phyloP scores from a whole-genome alignment of 2,329 filamentous ascomycete species.

The Hypocreales sp. region DNA sequence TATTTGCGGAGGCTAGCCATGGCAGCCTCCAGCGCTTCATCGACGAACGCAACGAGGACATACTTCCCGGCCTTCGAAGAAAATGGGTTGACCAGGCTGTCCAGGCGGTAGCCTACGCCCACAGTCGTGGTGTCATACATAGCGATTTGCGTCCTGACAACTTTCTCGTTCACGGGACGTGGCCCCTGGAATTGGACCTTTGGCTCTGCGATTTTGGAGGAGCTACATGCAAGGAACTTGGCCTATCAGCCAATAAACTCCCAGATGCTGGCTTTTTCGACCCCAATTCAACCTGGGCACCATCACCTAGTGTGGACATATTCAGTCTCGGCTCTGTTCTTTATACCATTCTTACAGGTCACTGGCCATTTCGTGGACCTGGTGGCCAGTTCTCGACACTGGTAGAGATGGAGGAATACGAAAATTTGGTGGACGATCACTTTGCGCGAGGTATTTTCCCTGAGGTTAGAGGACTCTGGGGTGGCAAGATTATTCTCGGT shows the following conservation, averaged over 20 bases:
- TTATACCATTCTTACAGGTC: conserved; percentile 1
- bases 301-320: conserved; percentile 1
- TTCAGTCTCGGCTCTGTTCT: conserved; percentile 1
- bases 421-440: not conserved
- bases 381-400: conserved; percentile 1
- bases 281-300: not conserved
- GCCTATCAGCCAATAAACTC: not conserved
- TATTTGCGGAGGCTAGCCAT: conserved; percentile 1
- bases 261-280: conserved; percentile 1
- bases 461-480: conserved; percentile 1
- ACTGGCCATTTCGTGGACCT: conserved; percentile 1
- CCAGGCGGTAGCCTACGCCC: not conserved
- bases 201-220: conserved; percentile 1
- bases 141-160: conserved; percentile 1
- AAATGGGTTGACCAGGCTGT: not conserved
- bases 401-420: conserved; percentile 1
- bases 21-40: conserved; percentile 1
- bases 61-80: not conserved
- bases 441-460: conserved; percentile 1
- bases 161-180: conserved; percentile 1
- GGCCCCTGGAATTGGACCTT: not conserved
- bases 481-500: conserved; percentile 3
- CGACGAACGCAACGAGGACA: not conserved
- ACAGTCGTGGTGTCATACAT: conserved; percentile 1
- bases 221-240: conserved; percentile 1